Evolutionary conservation across 495 filamentous ascomycete genomes (phyloP).

Genomic region (Paragyromitra xinjiangensis): DNA sequence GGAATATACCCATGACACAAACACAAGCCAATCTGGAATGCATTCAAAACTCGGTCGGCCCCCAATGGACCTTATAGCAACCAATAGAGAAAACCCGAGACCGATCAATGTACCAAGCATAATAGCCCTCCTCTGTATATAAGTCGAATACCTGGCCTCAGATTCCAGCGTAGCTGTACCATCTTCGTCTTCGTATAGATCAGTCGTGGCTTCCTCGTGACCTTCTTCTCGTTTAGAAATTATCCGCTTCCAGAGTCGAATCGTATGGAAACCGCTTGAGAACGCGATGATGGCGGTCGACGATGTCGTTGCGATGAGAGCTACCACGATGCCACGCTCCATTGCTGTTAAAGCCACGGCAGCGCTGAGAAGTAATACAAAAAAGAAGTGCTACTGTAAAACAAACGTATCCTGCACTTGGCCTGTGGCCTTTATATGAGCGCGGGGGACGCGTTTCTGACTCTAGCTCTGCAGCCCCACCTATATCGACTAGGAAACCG

Average conservation of each 20-base stretch:
- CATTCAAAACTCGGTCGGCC: slow-evolving; percentile 1
- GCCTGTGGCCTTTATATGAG: slow-evolving; percentile 26
- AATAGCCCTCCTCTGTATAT: slow-evolving; percentile 62
- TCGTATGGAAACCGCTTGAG: slow-evolving; percentile 24
- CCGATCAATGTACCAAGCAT: slow-evolving; percentile 62
- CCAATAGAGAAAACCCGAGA: slow-evolving; percentile 61
- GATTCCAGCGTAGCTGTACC: slow-evolving; percentile 69
- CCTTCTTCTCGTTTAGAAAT: slow-evolving; percentile 25
- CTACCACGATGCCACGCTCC: slow-evolving; percentile 22
- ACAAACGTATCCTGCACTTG: background rate
- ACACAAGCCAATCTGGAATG: slow-evolving; percentile 41
- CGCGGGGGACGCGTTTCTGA: background rate
- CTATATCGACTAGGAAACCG: slow-evolving; percentile 1
- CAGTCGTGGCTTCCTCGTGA: slow-evolving; percentile 55
- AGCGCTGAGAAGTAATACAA: background rate
- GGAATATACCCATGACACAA: slow-evolving; percentile 47
- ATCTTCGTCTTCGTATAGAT: slow-evolving; percentile 70
- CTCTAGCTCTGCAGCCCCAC: background rate
- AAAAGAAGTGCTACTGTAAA: slow-evolving; percentile 15
- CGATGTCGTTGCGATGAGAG: slow-evolving; percentile 22
- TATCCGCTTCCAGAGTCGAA: slow-evolving; percentile 35
- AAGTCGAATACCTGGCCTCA: slow-evolving; percentile 64
- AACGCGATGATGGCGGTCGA: slow-evolving; percentile 29
- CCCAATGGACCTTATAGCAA: slow-evolving; percentile 57
- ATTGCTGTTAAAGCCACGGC: slow-evolving; percentile 15